Percentiles rank a stretch among this genome's conserved stretches.
These are phyloP conservation scores for Lasiosphaeriaceae sp. DNA, from an alignment of 495 filamentous ascomycete species.

Conservation along the genomic window DNA sequence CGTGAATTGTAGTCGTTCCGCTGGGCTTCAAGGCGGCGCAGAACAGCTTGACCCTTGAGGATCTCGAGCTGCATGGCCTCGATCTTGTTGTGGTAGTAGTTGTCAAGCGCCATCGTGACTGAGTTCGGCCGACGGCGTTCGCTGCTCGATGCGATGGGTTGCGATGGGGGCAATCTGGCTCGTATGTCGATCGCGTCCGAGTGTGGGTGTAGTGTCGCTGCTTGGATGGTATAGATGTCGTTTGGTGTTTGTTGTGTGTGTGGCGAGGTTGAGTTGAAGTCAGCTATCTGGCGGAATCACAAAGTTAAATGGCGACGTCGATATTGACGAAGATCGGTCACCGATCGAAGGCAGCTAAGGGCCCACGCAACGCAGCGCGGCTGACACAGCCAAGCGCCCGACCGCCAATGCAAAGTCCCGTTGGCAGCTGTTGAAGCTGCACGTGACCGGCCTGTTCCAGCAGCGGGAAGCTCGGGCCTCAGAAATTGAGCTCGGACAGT, in stretches of 20 bases:
- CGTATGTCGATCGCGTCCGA: neutral
- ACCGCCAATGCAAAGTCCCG: neutral
- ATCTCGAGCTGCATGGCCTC: slow-evolving; percentile 99
- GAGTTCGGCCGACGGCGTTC: slow-evolving; percentile 11
- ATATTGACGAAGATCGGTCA: neutral
- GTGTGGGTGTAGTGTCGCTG: too few species aligned
- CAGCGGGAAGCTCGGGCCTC: too few species aligned
- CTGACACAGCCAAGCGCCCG: neutral
- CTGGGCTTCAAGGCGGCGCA: slow-evolving; percentile 93
- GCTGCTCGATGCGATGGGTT: too few species aligned
- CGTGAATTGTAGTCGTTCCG: slow-evolving; percentile 99
- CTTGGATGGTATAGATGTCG: neutral
- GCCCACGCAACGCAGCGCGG: slow-evolving; percentile 29
- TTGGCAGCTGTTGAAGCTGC: neutral
- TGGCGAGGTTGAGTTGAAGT: slow-evolving; percentile 2
- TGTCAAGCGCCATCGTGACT: slow-evolving; percentile 91
- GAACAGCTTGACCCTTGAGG: slow-evolving; percentile 92
- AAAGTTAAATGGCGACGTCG: neutral
- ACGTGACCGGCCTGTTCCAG: too few species aligned
- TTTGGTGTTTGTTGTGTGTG: neutral
- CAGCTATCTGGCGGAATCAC: too few species aligned
- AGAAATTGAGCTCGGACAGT: too few species aligned
- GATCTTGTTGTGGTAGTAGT: slow-evolving; percentile 99
- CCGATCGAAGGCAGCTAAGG: slow-evolving; percentile 27
- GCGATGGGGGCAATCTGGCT: neutral